phyloP scores from a whole-genome alignment of 768 basidiomycete species.

The Dacryopinax primogenitus region DNA sequence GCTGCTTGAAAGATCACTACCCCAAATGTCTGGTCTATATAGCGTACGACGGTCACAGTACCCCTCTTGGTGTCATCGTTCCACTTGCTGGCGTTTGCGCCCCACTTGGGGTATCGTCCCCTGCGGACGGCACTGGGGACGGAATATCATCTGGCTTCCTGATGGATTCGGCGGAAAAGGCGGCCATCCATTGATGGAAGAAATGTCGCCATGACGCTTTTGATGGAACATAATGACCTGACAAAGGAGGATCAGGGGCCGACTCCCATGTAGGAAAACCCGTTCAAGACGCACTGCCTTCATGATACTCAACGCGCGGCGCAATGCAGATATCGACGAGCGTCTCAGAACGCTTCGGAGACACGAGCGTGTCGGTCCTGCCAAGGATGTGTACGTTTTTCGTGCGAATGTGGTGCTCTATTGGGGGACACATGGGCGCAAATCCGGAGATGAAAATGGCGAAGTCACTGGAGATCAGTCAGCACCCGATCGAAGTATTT shows the following conservation, averaged over 20 bases:
- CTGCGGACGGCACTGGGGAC: neutral
- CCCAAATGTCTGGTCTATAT: too few relatives aligned
- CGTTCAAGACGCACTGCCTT: conserved; percentile 52
- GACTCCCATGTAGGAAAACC: neutral
- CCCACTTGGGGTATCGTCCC: conserved; percentile 1
- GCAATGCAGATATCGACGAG: conserved; percentile 44
- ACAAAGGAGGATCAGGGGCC: neutral
- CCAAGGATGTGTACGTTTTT: conserved; percentile 54
- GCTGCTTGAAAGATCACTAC: too few relatives aligned
- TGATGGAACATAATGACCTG: conserved; percentile 75
- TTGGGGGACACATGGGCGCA: conserved; percentile 25
- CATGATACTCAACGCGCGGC: conserved; percentile 58
- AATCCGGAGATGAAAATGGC: conserved; percentile 70
- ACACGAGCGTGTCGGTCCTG: conserved; percentile 60
- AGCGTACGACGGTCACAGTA: neutral
- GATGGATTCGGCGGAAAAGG: conserved; percentile 13
- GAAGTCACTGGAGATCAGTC: conserved; percentile 39
- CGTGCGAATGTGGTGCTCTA: neutral
- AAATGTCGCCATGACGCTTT: conserved; percentile 67
- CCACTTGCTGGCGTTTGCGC: conserved; percentile 3
- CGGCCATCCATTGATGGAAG: conserved; percentile 42
- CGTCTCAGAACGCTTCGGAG: conserved; percentile 49
- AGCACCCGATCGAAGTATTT: neutral
- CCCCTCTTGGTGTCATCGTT: neutral
- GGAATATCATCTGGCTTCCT: conserved; percentile 7